These are phyloP conservation scores for Leccinellum albellum DNA, from an alignment of 768 basidiomycete genomes.

Conservation along the genomic window DNA sequence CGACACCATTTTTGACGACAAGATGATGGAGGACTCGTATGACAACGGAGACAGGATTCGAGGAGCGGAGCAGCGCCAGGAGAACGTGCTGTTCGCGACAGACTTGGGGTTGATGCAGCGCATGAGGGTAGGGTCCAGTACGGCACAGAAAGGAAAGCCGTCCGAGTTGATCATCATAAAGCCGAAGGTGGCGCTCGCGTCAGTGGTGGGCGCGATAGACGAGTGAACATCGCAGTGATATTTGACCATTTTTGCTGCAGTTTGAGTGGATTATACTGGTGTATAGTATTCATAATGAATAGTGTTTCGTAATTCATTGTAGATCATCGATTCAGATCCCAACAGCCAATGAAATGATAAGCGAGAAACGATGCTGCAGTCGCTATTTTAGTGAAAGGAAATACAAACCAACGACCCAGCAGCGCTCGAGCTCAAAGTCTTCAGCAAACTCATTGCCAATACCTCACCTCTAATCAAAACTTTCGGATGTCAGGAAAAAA, in stretches of 20 bases:
- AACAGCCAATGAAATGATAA: too few relatives aligned
- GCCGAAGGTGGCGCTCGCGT: conserved; percentile 25
- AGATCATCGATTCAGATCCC: not conserved
- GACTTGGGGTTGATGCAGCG: conserved; percentile 31
- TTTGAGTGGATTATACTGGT: not conserved
- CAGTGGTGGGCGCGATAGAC: not conserved
- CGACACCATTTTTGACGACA: conserved; percentile 9
- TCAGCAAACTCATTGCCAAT: too few relatives aligned
- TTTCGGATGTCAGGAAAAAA: too few relatives aligned
- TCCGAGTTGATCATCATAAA: conserved; percentile 28
- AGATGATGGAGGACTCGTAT: conserved; percentile 24
- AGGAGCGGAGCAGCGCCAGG: not conserved
- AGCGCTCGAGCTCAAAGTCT: too few relatives aligned
- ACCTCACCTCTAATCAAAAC: too few relatives aligned
- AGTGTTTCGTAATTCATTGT: not conserved
- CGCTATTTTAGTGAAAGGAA: not conserved
- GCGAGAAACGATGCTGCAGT: too few relatives aligned
- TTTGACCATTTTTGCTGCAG: not conserved
- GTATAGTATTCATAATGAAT: not conserved
- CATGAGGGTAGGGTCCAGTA: conserved; percentile 8
- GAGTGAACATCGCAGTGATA: not conserved
- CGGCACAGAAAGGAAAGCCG: conserved; percentile 9
- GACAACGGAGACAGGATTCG: conserved; percentile 14
- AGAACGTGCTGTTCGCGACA: conserved; percentile 31
- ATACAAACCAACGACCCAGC: too few relatives aligned